Evolutionary conservation across 2,329 filamentous ascomycete species (phyloP), one percentile per base, ranked within the genome.

Genomic region (Akanthomyces dipterigenus): DNA sequence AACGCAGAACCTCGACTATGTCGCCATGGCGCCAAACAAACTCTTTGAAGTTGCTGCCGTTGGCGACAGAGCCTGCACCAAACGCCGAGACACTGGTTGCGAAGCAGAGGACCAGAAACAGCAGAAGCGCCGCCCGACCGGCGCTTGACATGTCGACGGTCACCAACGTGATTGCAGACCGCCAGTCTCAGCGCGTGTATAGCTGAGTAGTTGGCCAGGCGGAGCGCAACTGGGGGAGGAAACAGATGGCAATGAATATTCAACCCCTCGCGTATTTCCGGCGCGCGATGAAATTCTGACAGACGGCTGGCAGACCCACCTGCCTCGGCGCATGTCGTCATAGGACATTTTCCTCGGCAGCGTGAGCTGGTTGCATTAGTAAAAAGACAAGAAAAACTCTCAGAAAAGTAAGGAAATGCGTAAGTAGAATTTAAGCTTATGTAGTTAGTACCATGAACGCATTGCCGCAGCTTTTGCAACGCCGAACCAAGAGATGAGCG

Each of bases 11-110:
- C 63, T 76, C 74, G 38, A 67, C 69, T 40, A 76, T 75, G 62
- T 76, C 74, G 48, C 74, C 74, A 62, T 76, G 74, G 4, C 74
- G 71, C 74, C 74, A 76, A 4, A 76, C 74, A 42, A 73, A 75
- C 60, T 73, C 74, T 43, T 75, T 75, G 67, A 76, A 76, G 6
- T 73, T 72, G 64, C 71, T 75, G 48, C 64, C 68, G 1, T 68
- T 63, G 9, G 74, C 73, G 38, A 76, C 72, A 55, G 74, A 71
- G 43, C 74, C 74, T 1, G 74, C 74, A 34, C 74, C 74, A 61
- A 76, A 76, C 6, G 74, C 74, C 1, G 72, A 67, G 48, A 63
- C 73, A 31, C 69, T 67, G 26, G 66, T 66, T 2, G 67, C 68
- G 28, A 73, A 65, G 56, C 70, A 60, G 55, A 75, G 64, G 28